phyloP scores from a whole-genome alignment of 306 rosid genomes.

The Dryas drummondii region DNA sequence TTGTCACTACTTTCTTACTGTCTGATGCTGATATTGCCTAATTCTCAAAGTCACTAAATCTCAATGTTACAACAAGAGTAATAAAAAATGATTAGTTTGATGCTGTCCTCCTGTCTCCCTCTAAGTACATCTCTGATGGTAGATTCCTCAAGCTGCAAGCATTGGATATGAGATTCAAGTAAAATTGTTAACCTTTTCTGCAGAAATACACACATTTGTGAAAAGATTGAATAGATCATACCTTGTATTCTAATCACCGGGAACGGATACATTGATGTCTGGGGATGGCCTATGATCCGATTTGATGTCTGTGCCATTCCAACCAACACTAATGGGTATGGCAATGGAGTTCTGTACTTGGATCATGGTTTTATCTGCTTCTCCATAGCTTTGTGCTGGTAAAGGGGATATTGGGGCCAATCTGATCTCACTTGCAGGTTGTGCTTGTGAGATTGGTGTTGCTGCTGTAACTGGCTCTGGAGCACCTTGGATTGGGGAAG shows the following conservation, averaged over 20 bases:
- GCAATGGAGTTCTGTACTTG: slow-evolving; percentile 39
- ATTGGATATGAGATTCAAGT: not conserved
- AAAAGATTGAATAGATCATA: not conserved
- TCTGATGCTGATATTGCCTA: not conserved
- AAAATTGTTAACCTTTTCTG: not conserved
- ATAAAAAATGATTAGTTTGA: slow-evolving; percentile 13
- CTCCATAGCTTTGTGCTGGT: slow-evolving; percentile 43
- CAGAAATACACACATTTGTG: not conserved
- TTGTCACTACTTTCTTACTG: slow-evolving; percentile 3
- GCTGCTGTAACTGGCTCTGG: slow-evolving; percentile 40
- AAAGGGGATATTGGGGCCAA: slow-evolving; percentile 14
- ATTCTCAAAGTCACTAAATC: not conserved
- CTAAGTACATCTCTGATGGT: not conserved
- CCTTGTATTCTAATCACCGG: slow-evolving; percentile 19
- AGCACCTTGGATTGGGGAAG: slow-evolving; percentile 39
- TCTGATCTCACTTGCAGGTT: slow-evolving; percentile 30
- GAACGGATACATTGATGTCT: slow-evolving; percentile 61
- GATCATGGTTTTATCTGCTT: slow-evolving; percentile 28
- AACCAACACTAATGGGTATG: slow-evolving; percentile 33
- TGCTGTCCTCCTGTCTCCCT: not conserved
- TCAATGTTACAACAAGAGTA: not conserved
- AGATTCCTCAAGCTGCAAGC: slow-evolving; percentile 4
- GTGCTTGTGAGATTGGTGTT: slow-evolving; percentile 55
- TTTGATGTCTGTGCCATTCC: slow-evolving; percentile 49
- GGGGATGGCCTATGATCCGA: slow-evolving; percentile 66